Evolutionary conservation across 495 filamentous ascomycete species (phyloP).

Genomic region (Xeromyces bisporus): DNA sequence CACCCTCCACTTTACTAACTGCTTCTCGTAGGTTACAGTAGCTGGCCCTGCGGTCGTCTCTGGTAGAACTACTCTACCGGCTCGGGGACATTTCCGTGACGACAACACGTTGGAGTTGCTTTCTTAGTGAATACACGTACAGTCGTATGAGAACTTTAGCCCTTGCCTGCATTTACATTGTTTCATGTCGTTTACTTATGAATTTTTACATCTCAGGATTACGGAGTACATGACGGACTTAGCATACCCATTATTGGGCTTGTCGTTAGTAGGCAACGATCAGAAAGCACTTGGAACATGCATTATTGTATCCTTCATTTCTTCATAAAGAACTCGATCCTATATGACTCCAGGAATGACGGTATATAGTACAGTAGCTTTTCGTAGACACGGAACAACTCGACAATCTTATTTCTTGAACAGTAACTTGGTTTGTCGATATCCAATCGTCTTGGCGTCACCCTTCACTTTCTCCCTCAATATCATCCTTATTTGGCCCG

Average conservation of each 20-base stretch:
- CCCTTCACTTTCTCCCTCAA: conserved; percentile 8
- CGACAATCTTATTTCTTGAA: neutral
- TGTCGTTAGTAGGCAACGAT: no score
- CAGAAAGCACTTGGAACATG: no score
- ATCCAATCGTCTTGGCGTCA: conserved; percentile 7
- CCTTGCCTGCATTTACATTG: no score
- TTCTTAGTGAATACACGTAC: neutral
- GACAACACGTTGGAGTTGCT: conserved; percentile 25
- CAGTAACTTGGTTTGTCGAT: conserved; percentile 6
- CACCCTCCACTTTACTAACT: neutral
- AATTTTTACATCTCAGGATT: no score
- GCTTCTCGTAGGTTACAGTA: conserved; percentile 18
- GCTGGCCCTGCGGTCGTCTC: conserved; percentile 25
- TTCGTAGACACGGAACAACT: conserved; percentile 1
- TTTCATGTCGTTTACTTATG: no score
- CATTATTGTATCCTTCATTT: no score
- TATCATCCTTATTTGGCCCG: conserved; percentile 7
- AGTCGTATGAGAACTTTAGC: conserved; percentile 1
- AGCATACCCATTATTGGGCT: no score
- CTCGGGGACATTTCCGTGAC: conserved; percentile 19
- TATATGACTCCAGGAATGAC: neutral
- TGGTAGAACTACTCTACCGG: conserved; percentile 13
- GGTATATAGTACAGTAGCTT: no score
- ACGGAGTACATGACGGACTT: no score
- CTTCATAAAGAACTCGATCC: neutral